A percentile compares a stretch with the other conserved stretches of the same genome.
These are phyloP conservation scores for Wickerhamiella nectarea DNA, from an alignment of 805 yeast genomes.

Conservation along the genomic window DNA sequence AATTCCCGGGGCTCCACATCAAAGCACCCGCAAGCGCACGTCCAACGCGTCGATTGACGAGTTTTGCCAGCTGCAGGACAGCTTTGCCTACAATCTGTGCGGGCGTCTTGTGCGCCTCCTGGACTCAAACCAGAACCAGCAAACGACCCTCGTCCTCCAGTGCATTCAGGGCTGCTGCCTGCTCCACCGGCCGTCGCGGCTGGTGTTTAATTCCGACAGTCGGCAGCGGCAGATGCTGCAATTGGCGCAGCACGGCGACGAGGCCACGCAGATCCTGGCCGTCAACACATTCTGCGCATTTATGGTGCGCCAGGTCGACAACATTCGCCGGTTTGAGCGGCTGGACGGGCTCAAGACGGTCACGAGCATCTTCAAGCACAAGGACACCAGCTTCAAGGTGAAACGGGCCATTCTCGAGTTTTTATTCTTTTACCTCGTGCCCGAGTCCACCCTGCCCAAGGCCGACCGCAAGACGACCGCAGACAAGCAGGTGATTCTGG, in stretches of 20 bases:
- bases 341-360: conserved; percentile 41
- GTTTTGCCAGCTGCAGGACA: conserved; percentile 38
- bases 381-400: conserved; percentile 35
- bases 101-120: conserved; percentile 22
- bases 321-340: conserved; percentile 45
- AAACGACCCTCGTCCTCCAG: conserved; percentile 16
- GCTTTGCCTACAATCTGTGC: conserved; percentile 39
- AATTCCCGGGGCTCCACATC: not conserved
- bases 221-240: conserved; percentile 8
- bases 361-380: conserved; percentile 33
- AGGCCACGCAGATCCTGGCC: conserved; percentile 27
- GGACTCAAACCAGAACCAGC: not conserved
- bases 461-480: conserved; percentile 29
- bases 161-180: conserved; percentile 45
- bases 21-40: conserved; percentile 2
- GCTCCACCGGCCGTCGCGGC: conserved; percentile 43
- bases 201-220: conserved; percentile 35
- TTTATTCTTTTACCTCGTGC: conserved; percentile 51
- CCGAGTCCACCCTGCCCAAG: conserved; percentile 33
- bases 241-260: conserved; percentile 10
- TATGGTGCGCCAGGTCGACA: conserved; percentile 42
- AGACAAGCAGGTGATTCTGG: conserved; percentile 34
- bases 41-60: conserved; percentile 15
- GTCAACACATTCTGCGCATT: conserved; percentile 46
- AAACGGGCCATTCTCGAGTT: conserved; percentile 57